These are phyloP conservation scores for Gossypium australe DNA, from an alignment of 345 rosid genomes.

Conservation along the genomic window DNA sequence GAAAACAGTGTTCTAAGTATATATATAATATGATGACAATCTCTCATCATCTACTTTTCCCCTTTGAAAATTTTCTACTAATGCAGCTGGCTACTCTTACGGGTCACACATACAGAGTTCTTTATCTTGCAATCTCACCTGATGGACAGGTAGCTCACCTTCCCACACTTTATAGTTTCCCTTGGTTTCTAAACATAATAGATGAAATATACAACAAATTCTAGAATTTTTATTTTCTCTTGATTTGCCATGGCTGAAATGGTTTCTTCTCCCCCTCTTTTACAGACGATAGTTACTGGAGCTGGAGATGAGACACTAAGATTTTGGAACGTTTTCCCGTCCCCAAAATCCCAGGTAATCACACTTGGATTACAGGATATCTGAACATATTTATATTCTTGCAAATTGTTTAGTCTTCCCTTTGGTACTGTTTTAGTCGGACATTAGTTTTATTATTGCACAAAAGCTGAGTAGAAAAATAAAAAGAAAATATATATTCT, in stretches of 20 bases:
- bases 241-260: background rate
- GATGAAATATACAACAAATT: background rate
- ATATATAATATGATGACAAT: background rate
- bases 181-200: background rate
- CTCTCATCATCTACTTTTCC: background rate
- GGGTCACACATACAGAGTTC: conserved; percentile 88
- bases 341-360: conserved; percentile 85
- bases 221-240: background rate
- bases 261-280: background rate
- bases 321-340: conserved; percentile 97
- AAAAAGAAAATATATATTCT: background rate
- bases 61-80: background rate
- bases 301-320: conserved; percentile 98
- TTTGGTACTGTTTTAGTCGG: too few species aligned
- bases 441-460: background rate
- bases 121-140: conserved; percentile 97
- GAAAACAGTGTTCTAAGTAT: background rate
- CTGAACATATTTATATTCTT: background rate
- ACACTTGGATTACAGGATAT: background rate
- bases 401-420: too few species aligned
- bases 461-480: too few species aligned
- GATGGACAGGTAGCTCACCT: conserved; percentile 85
- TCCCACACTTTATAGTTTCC: background rate
- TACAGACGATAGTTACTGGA: conserved; percentile 95
- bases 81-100: conserved; percentile 93